Conservation (phyloP, 2,329 filamentous ascomycete species). For the Fusarium temperatum region DNA sequence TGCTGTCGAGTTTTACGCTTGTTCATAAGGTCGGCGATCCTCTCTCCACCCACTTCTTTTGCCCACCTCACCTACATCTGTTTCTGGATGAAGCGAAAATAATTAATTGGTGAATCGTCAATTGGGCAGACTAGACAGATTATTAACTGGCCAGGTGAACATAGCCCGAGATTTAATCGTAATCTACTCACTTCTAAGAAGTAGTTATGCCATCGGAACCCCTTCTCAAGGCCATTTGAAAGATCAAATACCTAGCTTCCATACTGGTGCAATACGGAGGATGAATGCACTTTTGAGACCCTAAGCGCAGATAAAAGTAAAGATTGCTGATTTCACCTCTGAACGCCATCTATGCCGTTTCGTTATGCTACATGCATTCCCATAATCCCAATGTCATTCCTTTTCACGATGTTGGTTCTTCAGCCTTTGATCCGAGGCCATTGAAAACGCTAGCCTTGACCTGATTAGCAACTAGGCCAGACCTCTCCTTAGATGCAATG, state of each 20-base stretch:
- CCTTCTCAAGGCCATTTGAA: not conserved
- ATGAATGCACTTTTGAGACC: not conserved
- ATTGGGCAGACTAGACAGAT: not conserved
- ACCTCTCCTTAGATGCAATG: slow-evolving; percentile 69
- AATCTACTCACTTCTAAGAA: not conserved
- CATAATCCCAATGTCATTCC: slow-evolving; percentile 24
- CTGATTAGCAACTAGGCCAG: slow-evolving; percentile 68
- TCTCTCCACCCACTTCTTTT: not conserved
- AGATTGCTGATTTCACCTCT: slow-evolving; percentile 34
- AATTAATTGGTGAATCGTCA: not conserved
- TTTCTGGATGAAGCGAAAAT: not conserved
- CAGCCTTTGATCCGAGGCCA: slow-evolving; percentile 44
- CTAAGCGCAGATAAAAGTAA: slow-evolving; percentile 1
- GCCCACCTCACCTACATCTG: slow-evolving; percentile 5
- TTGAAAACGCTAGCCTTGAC: slow-evolving; percentile 73
- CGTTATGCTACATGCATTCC: slow-evolving; percentile 33
- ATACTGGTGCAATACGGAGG: not conserved
- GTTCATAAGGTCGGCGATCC: not conserved
- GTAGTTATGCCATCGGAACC: not conserved
- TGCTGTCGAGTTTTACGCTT: not conserved
- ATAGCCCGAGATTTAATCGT: no score
- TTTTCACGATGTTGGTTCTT: slow-evolving; percentile 22
- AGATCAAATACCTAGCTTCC: not conserved
- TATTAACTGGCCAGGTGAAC: not conserved
- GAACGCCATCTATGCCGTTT: slow-evolving; percentile 44